Evolutionary conservation across 108 stramenopile genomes (phyloP).

Genomic region (Skeletonema potamos): DNA sequence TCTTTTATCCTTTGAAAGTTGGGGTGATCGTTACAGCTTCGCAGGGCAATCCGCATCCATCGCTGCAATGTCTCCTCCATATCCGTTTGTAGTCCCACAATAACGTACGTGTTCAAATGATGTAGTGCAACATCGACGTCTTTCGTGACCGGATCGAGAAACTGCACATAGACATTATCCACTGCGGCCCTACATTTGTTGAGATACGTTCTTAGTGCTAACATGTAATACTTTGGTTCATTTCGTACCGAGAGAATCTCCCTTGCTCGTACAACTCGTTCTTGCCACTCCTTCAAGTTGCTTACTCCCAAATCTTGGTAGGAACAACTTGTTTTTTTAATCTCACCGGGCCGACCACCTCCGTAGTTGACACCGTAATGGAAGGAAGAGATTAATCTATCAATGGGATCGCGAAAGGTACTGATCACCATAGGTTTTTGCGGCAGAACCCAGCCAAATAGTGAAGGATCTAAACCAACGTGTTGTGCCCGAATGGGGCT

Average conservation of each 20-base stretch:
- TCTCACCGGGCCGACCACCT: too few relatives aligned
- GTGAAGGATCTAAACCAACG: slow-evolving; percentile 16
- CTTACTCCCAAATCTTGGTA: background rate
- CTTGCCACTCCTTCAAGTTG: slow-evolving; percentile 8
- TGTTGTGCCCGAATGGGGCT: slow-evolving; percentile 14
- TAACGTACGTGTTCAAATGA: slow-evolving; percentile 27
- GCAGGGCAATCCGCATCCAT: slow-evolving; percentile 9
- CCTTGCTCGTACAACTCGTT: slow-evolving; percentile 5
- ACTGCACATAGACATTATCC: slow-evolving; percentile 39
- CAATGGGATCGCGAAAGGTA: slow-evolving; percentile 29
- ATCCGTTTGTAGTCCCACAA: slow-evolving; percentile 29
- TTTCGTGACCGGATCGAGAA: slow-evolving; percentile 30
- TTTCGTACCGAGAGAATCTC: background rate
- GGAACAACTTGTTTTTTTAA: too few relatives aligned
- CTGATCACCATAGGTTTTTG: slow-evolving; percentile 15
- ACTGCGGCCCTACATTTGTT: background rate
- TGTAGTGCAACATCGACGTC: slow-evolving; percentile 18
- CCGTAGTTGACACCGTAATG: slow-evolving; percentile 11
- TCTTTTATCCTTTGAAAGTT: background rate
- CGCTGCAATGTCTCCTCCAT: slow-evolving; percentile 8
- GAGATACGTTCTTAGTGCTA: slow-evolving; percentile 11
- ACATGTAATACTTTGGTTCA: background rate
- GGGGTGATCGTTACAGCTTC: background rate
- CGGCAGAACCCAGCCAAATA: slow-evolving; percentile 29
- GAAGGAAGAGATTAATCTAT: slow-evolving; percentile 17